phyloP scores from a whole-genome alignment of 371 early-diverging fungal species.

The Umbelopsis sp. region DNA sequence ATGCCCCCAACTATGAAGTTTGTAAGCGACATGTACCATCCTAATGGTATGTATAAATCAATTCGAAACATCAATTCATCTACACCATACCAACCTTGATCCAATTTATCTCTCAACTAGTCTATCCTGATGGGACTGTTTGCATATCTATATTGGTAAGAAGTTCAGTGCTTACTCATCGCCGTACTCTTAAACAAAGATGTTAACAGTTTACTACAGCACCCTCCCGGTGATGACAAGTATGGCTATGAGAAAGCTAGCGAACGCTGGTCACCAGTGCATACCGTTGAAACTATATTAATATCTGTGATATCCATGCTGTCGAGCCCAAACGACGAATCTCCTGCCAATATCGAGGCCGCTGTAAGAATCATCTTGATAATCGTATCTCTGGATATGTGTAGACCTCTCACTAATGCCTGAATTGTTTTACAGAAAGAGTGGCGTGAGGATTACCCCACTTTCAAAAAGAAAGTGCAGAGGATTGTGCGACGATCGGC shows the following conservation, averaged over 20 bases:
- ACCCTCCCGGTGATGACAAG: slow-evolving; percentile 83
- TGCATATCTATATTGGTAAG: slow-evolving; percentile 92
- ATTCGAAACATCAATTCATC: background rate
- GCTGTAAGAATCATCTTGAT: slow-evolving; percentile 58
- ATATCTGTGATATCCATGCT: slow-evolving; percentile 88
- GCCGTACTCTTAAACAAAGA: background rate
- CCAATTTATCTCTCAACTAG: slow-evolving; percentile 30
- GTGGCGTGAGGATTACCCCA: slow-evolving; percentile 68
- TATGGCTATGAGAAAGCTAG: slow-evolving; percentile 90
- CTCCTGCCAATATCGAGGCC: slow-evolving; percentile 92
- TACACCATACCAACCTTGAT: background rate
- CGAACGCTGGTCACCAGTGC: slow-evolving; percentile 94
- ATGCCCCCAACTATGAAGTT: slow-evolving; percentile 89
- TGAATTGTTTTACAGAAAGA: slow-evolving; percentile 59
- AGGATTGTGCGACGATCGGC: slow-evolving; percentile 72
- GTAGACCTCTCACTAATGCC: background rate
- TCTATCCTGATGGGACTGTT: slow-evolving; percentile 84
- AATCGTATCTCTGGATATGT: background rate
- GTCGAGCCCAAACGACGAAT: slow-evolving; percentile 91
- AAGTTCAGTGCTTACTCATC: slow-evolving; percentile 19
- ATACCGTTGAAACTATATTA: slow-evolving; percentile 93
- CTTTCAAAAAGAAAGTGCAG: slow-evolving; percentile 78
- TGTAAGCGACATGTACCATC: slow-evolving; percentile 81
- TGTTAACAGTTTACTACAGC: slow-evolving; percentile 34
- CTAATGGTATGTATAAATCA: slow-evolving; percentile 61